A percentile compares a stretch with the other conserved stretches of the same genome.
These are phyloP conservation scores for Sparassis latifolia DNA, from an alignment of 1,284 basidiomycete species.

Conservation along the genomic window DNA sequence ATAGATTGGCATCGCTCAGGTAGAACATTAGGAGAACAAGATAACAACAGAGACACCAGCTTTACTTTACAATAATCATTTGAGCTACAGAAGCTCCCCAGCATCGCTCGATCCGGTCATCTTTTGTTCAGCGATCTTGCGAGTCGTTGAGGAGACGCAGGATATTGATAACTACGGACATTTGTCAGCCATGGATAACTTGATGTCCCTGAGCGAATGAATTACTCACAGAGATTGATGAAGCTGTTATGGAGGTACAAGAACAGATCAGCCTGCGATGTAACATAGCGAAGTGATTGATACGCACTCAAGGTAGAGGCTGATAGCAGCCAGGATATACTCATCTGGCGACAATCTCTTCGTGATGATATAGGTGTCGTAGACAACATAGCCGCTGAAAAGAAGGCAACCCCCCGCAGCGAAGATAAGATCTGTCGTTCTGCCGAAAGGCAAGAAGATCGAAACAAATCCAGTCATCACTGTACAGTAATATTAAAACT, in stretches of 20 bases:
- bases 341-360: constrained; percentile 80
- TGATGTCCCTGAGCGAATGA: too few species aligned
- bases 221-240: constrained; percentile 27
- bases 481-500: constrained; percentile 21
- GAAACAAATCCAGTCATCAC: constrained; percentile 75
- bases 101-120: too few species aligned
- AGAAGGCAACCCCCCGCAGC: constrained; percentile 75
- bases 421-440: constrained; percentile 71
- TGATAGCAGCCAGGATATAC: constrained; percentile 81
- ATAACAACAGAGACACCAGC: too few species aligned
- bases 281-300: too few species aligned
- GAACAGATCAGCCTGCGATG: too few species aligned
- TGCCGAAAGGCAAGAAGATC: constrained; percentile 74
- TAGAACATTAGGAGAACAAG: too few species aligned
- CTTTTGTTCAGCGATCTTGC: constrained; percentile 6
- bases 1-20: too few species aligned
- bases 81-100: too few species aligned
- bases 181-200: background rate
- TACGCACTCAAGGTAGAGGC: constrained; percentile 80
- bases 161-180: constrained; percentile 25
- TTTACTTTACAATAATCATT: too few species aligned
- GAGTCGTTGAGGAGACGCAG: constrained; percentile 25
- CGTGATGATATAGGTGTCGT: constrained; percentile 84
- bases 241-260: constrained; percentile 15
- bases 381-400: constrained; percentile 82